phyloP scores from a whole-genome alignment of 225 moss, liverwort and hornwort genomes.

The Anthoceros angustus region DNA sequence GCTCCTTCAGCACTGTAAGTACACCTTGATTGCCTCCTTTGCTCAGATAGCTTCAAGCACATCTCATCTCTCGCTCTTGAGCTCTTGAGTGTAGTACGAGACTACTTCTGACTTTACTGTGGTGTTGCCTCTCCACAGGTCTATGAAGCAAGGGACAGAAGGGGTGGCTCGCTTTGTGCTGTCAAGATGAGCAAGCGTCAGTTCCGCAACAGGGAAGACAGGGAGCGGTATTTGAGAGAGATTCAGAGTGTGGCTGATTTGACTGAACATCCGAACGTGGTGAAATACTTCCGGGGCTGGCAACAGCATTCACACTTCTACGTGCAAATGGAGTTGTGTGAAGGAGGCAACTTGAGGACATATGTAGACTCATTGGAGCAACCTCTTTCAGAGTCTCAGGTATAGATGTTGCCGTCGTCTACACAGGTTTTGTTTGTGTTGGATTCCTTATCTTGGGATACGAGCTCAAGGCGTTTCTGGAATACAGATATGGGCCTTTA shows the following conservation, averaged over 20 bases:
- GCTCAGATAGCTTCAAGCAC: no score
- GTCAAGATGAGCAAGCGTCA: constrained; percentile 99
- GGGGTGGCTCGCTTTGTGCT: constrained; percentile 69
- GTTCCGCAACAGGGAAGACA: constrained; percentile 76
- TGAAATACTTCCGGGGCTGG: constrained; percentile 95
- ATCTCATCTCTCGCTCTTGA: background rate
- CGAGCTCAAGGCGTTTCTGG: background rate
- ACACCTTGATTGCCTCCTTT: background rate
- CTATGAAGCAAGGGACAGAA: constrained; percentile 94
- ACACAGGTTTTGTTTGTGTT: background rate
- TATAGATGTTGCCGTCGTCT: constrained; percentile 11
- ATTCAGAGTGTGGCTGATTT: constrained; percentile 94
- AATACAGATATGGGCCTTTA: constrained; percentile 67
- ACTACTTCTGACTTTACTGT: background rate
- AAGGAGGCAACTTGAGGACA: constrained; percentile 76
- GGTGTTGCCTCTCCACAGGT: constrained; percentile 24
- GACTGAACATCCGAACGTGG: constrained; percentile 82
- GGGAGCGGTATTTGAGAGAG: constrained; percentile 80
- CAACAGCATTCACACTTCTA: constrained; percentile 98
- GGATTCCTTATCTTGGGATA: background rate
- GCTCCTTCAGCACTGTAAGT: constrained; percentile 85
- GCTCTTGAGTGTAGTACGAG: background rate
- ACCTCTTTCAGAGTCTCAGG: constrained; percentile 55
- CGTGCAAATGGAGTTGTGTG: constrained; percentile 98
- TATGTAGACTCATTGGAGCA: constrained; percentile 54